A percentile compares a stretch with the other conserved stretches of the same genome.
These are phyloP conservation scores for Protoeuglena noctilucae DNA, from an alignment of 139 green algal species.

Conservation along the genomic window DNA sequence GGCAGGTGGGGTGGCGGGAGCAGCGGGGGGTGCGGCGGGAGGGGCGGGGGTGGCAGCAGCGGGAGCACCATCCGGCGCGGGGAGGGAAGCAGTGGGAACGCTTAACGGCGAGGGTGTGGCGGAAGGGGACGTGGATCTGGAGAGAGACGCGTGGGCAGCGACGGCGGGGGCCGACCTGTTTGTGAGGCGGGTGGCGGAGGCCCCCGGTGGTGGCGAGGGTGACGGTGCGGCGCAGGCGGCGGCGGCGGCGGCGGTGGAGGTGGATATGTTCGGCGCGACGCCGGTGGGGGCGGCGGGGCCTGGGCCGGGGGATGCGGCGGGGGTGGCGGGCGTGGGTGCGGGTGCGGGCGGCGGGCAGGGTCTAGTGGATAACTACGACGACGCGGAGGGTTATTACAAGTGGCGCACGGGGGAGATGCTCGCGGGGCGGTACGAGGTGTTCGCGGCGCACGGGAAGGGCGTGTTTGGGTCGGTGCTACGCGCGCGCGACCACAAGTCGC, in stretches of 20 bases:
- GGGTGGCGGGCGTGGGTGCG: background rate
- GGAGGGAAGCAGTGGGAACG: no score
- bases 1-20: no score
- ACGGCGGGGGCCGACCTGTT: no score
- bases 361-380: slow-evolving; percentile 77
- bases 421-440: slow-evolving; percentile 58
- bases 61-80: no score
- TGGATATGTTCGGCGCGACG: background rate
- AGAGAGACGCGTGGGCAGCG: no score
- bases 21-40: no score
- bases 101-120: no score
- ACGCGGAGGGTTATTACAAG: slow-evolving; percentile 92
- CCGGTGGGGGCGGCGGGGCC: background rate
- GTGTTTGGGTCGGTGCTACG: slow-evolving; percentile 89
- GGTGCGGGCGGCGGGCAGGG: slow-evolving; percentile 2
- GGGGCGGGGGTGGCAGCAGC: no score
- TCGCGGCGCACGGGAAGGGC: slow-evolving; percentile 54
- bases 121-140: no score
- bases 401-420: slow-evolving; percentile 72
- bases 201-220: background rate
- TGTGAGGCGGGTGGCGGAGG: no score
- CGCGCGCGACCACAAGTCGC: slow-evolving; percentile 44
- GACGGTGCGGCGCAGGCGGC: background rate
- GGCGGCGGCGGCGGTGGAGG: background rate
- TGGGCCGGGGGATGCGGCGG: background rate